Evolutionary conservation across 179 eudicot genomes (phyloP).

Genomic region (Sideroxylon spinosum): DNA sequence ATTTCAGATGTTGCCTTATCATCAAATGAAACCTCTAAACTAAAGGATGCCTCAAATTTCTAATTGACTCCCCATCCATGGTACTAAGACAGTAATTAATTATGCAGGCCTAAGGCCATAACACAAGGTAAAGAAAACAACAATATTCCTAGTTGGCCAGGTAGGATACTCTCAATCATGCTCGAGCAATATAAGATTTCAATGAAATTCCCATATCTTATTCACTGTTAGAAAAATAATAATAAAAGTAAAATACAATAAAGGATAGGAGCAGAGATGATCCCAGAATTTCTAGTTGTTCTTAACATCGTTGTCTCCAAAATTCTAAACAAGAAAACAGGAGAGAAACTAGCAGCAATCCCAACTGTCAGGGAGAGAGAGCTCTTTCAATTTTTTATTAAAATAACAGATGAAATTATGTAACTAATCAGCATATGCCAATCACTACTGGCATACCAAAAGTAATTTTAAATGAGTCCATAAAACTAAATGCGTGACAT

Average conservation of each 20-base stretch:
- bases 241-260: neutral
- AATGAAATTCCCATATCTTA: neutral
- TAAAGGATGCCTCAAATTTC: neutral
- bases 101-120: neutral
- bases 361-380: neutral
- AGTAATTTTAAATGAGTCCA: neutral
- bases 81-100: neutral
- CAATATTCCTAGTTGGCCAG: neutral
- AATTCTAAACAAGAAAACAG: neutral
- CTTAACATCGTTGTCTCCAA: neutral
- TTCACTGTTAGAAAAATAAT: neutral
- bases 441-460: neutral
- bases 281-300: neutral
- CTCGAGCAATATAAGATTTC: neutral
- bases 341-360: neutral
- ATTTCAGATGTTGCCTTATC: neutral
- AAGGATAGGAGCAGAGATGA: neutral
- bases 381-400: neutral
- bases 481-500: neutral
- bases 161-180: neutral
- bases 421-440: neutral
- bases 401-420: neutral
- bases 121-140: neutral
- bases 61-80: neutral
- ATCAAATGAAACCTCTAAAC: neutral